phyloP scores from a whole-genome alignment of 306 rosid species.

The Quercus berberidifolia region DNA sequence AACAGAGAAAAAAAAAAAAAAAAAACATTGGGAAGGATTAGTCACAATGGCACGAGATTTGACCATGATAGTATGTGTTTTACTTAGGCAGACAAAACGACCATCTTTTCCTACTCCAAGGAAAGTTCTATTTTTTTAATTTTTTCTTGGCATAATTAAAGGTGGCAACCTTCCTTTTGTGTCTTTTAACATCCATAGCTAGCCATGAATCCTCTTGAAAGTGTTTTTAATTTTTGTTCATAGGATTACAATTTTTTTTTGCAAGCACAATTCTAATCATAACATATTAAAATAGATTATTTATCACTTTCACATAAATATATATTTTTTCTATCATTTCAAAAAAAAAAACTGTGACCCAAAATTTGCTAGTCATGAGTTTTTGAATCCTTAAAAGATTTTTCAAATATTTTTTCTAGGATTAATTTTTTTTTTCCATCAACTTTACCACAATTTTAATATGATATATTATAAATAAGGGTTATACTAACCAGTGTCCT shows the following conservation, averaged over 20 bases:
- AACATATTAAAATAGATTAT: too few relatives aligned
- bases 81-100: constrained; percentile 53
- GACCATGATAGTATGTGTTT: constrained; percentile 40
- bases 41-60: constrained; percentile 43
- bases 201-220: not conserved
- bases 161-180: constrained; percentile 33
- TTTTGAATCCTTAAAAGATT: not conserved
- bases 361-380: not conserved
- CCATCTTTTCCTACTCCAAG: constrained; percentile 45
- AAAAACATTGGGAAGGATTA: constrained; percentile 4
- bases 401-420: not conserved
- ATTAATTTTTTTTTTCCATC: not conserved
- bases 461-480: too few relatives aligned
- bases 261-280: too few relatives aligned
- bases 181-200: constrained; percentile 22
- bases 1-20: not conserved
- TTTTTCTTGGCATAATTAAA: not conserved
- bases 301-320: too few relatives aligned
- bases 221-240: not conserved
- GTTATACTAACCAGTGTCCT: too few relatives aligned
- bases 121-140: constrained; percentile 32
- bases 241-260: too few relatives aligned
- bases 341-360: too few relatives aligned
- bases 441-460: too few relatives aligned
- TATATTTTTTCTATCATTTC: too few relatives aligned